Evolutionary conservation across 192 early-diverging fungal genomes (phyloP).

Genomic region (Backusella westeae): DNA sequence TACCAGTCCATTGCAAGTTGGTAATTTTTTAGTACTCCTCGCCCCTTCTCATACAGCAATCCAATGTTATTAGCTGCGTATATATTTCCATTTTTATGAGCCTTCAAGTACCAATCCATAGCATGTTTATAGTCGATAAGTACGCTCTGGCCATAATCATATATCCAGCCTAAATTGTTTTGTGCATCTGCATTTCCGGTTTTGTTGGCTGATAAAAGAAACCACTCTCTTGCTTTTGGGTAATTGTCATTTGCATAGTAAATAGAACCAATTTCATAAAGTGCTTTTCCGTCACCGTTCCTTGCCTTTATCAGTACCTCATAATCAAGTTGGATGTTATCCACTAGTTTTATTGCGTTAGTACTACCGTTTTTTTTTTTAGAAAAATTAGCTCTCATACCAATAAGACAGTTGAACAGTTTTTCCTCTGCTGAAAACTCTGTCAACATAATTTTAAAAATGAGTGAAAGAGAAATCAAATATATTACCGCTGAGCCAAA

Average conservation of each 20-base stretch:
- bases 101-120: background rate
- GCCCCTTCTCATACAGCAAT: background rate
- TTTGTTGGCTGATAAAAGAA: background rate
- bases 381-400: background rate
- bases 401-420: background rate
- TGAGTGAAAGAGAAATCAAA: background rate
- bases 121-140: background rate
- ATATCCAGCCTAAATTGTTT: background rate
- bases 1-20: background rate
- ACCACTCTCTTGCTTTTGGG: background rate
- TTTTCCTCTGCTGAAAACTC: background rate
- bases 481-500: background rate
- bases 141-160: background rate
- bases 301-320: background rate
- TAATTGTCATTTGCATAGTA: background rate
- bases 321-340: background rate
- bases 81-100: background rate
- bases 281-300: background rate
- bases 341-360: background rate
- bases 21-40: background rate
- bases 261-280: background rate
- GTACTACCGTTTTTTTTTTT: background rate
- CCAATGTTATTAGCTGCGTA: background rate
- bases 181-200: background rate
- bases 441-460: background rate